Conservation (phyloP, 495 filamentous ascomycete genomes). For the Amphirosellinia nigrospora region DNA sequence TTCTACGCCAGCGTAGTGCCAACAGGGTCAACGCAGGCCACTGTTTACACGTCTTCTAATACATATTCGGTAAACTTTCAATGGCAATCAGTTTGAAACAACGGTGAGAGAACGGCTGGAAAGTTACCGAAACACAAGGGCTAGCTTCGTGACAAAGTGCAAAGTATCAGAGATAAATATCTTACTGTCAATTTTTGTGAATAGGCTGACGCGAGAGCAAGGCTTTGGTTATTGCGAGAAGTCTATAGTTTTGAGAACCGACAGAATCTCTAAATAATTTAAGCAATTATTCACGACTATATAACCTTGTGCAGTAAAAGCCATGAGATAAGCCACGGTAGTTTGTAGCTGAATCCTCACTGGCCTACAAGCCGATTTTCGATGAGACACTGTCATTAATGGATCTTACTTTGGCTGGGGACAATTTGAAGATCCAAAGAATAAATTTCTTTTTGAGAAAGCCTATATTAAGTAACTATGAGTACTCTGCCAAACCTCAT, state of each 20-base stretch:
- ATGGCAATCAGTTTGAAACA: constrained; percentile 32
- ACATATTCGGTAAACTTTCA: constrained; percentile 40
- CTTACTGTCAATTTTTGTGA: background rate
- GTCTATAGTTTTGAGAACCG: background rate
- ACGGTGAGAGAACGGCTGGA: background rate
- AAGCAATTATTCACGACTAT: background rate
- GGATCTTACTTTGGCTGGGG: too few species aligned
- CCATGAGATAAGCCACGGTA: background rate
- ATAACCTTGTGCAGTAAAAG: background rate
- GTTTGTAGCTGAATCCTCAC: background rate
- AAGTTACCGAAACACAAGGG: background rate
- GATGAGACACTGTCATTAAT: background rate
- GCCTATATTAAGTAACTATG: too few species aligned
- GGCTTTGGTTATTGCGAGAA: background rate
- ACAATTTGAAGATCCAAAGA: too few species aligned
- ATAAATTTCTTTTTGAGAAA: too few species aligned
- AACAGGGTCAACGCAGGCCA: constrained; percentile 49
- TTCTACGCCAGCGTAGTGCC: constrained; percentile 64
- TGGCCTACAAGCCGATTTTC: background rate
- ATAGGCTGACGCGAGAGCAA: background rate
- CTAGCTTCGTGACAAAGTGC: background rate
- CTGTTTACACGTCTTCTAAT: constrained; percentile 37
- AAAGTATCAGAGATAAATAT: background rate
- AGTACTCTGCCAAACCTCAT: too few species aligned
- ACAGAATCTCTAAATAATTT: background rate